These are phyloP conservation scores for Dactylorhiza incarnata DNA, from an alignment of 106 monocot genomes.

Conservation along the genomic window DNA sequence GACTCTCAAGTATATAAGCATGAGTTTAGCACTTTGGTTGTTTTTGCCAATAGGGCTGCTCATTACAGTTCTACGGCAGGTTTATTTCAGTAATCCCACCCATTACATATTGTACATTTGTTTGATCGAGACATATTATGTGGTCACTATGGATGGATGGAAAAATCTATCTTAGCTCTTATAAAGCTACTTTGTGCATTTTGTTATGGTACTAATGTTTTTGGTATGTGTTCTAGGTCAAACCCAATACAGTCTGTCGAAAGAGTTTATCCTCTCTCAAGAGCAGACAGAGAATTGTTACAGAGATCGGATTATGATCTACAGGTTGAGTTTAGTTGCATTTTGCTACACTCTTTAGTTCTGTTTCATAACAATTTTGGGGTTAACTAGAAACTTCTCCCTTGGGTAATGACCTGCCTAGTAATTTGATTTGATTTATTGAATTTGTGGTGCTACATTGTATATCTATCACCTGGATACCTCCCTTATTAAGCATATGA, in stretches of 20 bases:
- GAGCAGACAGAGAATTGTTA: slow-evolving; percentile 58
- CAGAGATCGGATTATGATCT: slow-evolving; percentile 84
- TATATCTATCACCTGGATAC: neutral
- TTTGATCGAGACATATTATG: neutral
- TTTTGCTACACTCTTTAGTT: neutral
- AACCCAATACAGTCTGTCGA: slow-evolving; percentile 46
- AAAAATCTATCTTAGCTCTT: neutral
- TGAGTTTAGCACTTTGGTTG: neutral
- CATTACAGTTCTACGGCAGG: neutral
- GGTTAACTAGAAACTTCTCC: neutral
- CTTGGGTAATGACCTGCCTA: too few species aligned
- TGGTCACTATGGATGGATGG: neutral
- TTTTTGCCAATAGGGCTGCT: neutral
- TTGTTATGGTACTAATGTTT: neutral
- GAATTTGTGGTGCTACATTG: neutral
- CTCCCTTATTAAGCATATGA: neutral
- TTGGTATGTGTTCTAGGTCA: slow-evolving; percentile 29
- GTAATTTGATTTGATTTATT: slow-evolving; percentile 1
- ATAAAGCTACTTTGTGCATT: slow-evolving; percentile 1
- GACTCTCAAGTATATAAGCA: neutral
- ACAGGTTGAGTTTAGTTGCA: slow-evolving; percentile 49
- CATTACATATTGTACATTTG: neutral
- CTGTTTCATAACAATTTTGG: neutral
- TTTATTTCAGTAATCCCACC: neutral
- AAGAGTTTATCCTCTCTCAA: slow-evolving; percentile 65